Percentiles rank a stretch among this genome's conserved stretches.
Conservation (phyloP, 495 filamentous ascomycete species). For the Tuber melanosporum region DNA sequence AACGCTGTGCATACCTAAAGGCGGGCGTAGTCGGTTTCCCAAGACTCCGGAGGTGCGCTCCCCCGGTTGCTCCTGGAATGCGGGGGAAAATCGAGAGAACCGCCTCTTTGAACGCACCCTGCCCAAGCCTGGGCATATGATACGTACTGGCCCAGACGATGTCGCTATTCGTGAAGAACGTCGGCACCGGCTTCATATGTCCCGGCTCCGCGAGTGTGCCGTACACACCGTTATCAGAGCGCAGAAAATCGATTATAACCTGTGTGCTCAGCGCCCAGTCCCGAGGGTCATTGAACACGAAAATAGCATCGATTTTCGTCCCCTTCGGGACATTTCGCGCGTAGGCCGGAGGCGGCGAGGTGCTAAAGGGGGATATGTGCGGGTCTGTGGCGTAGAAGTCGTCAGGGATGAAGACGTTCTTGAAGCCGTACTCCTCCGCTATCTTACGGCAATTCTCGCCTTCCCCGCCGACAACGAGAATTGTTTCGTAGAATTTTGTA, state of each 20-base stretch:
- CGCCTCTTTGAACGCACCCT: constrained; percentile 82
- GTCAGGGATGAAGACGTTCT: constrained; percentile 71
- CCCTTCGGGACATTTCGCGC: constrained; percentile 48
- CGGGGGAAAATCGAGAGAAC: constrained; percentile 68
- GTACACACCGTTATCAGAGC: constrained; percentile 64
- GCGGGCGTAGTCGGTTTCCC: constrained; percentile 76
- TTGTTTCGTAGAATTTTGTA: constrained; percentile 31
- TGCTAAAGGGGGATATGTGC: constrained; percentile 49
- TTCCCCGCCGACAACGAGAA: constrained; percentile 61
- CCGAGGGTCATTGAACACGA: constrained; percentile 84
- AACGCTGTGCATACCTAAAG: constrained; percentile 74
- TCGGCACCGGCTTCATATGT: constrained; percentile 69
- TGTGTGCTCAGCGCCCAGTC: constrained; percentile 78
- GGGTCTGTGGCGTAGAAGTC: constrained; percentile 73
- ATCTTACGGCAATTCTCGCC: constrained; percentile 67
- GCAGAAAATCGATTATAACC: constrained; percentile 70
- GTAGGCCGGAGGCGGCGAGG: constrained; percentile 32
- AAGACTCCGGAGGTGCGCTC: constrained; percentile 59
- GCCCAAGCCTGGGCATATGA: constrained; percentile 81
- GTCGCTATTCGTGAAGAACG: constrained; percentile 89
- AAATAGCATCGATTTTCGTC: constrained; percentile 73
- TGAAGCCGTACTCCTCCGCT: constrained; percentile 78
- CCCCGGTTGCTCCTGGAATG: constrained; percentile 57
- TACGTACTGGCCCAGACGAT: constrained; percentile 78
- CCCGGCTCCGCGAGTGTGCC: constrained; percentile 68